Conservation (phyloP, 495 filamentous ascomycete species). For the Neurospora pannonica region DNA sequence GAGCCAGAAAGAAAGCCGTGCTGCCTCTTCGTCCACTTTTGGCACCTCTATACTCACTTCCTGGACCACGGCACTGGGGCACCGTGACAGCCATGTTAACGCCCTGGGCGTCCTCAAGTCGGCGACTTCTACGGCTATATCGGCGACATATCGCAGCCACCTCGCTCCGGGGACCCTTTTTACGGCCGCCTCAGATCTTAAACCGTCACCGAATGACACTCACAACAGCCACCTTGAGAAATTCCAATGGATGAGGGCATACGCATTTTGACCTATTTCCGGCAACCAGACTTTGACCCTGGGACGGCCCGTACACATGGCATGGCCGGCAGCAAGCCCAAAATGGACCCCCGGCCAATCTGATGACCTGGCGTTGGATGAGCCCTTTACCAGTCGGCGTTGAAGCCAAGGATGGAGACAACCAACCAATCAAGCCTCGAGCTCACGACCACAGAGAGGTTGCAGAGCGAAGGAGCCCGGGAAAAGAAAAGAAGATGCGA, state of each 20-base stretch:
- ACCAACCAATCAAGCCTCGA: neutral
- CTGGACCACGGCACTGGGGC: neutral
- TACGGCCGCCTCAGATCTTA: neutral
- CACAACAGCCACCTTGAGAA: neutral
- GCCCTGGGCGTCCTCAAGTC: neutral
- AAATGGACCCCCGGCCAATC: neutral
- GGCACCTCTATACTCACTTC: neutral
- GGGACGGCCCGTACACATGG: neutral
- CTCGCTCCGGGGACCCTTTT: neutral
- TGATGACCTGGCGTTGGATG: neutral
- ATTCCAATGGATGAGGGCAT: neutral
- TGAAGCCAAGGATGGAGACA: neutral
- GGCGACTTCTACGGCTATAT: neutral
- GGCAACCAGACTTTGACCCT: neutral
- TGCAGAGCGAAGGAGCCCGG: neutral
- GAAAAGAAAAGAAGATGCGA: neutral
- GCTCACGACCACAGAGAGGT: neutral
- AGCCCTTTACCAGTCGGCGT: neutral
- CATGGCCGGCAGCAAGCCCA: neutral
- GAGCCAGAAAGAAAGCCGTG: neutral
- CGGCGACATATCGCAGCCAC: neutral
- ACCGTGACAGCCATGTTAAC: neutral
- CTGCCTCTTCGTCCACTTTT: neutral
- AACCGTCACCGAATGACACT: neutral
- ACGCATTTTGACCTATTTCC: neutral